Evolutionary conservation across 495 filamentous ascomycete genomes (phyloP).

Genomic region (Cenococcum geophilum): DNA sequence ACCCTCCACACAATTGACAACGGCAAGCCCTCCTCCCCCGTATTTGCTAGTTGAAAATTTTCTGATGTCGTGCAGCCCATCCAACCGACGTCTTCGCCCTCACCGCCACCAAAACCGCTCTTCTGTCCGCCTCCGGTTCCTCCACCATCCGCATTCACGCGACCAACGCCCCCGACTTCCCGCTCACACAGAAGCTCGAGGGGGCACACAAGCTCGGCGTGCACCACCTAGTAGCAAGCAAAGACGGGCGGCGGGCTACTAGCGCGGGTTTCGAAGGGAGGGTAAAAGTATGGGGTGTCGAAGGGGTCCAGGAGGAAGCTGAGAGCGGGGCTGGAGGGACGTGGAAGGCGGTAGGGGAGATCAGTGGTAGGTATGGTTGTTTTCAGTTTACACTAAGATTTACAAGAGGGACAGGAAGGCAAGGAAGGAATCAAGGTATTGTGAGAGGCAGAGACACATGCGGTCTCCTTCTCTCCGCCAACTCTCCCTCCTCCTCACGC

Average conservation of each 20-base stretch:
- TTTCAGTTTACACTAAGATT: conserved; percentile 1
- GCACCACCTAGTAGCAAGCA: conserved; percentile 74
- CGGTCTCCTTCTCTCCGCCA: not conserved
- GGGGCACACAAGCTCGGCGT: conserved; percentile 77
- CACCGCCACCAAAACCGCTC: conserved; percentile 66
- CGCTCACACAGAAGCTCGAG: conserved; percentile 67
- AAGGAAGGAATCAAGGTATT: not conserved
- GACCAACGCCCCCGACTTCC: conserved; percentile 60
- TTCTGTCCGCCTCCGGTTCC: conserved; percentile 78
- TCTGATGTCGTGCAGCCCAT: conserved; percentile 58
- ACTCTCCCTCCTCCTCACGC: not conserved
- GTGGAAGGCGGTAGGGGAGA: conserved; percentile 41
- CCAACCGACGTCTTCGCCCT: conserved; percentile 83
- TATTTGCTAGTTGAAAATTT: not conserved
- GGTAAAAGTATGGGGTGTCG: conserved; percentile 63
- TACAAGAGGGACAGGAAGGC: not conserved
- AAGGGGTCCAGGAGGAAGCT: not conserved
- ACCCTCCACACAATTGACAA: conserved; percentile 83
- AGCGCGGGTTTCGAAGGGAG: conserved; percentile 85
- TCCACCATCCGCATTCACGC: conserved; percentile 72
- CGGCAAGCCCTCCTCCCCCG: conserved; percentile 46
- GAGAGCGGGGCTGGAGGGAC: not conserved
- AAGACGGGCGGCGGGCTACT: conserved; percentile 62
- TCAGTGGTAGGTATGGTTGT: conserved; percentile 48
- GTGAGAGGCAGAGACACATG: conserved; percentile 7